Evolutionary conservation across 2,329 filamentous ascomycete genomes (phyloP).

Genomic region (Ophiostoma himal-ulmi): DNA sequence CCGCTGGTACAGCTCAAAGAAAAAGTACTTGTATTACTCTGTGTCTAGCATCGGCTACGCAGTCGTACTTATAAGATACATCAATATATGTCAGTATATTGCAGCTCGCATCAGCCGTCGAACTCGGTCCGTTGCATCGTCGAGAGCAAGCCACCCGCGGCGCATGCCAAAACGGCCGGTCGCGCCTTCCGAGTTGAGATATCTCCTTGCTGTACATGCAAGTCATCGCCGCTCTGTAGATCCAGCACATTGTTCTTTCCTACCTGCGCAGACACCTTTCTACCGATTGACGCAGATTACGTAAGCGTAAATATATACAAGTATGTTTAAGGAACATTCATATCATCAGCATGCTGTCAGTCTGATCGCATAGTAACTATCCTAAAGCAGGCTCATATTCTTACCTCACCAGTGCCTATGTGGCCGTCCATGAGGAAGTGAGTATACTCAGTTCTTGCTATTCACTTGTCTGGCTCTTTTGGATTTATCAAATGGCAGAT

Average conservation of each 20-base stretch:
- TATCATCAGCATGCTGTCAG: background rate
- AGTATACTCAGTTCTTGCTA: background rate
- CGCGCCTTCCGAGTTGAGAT: background rate
- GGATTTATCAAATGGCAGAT: background rate
- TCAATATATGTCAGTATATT: background rate
- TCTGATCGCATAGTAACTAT: background rate
- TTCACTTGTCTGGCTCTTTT: background rate
- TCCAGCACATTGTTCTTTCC: background rate
- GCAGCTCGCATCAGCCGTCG: background rate
- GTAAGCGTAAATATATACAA: background rate
- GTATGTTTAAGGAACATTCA: background rate
- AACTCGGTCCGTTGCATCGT: background rate
- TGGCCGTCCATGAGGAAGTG: too few relatives aligned
- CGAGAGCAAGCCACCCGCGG: background rate
- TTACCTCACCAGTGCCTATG: background rate
- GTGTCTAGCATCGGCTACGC: background rate
- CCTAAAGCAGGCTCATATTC: background rate
- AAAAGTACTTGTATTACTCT: background rate
- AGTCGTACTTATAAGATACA: background rate
- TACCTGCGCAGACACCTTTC: background rate
- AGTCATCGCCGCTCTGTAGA: background rate
- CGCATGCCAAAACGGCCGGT: background rate
- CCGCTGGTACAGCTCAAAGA: slow-evolving; percentile 9
- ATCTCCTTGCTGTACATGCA: background rate
- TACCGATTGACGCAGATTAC: background rate